phyloP scores from a whole-genome alignment of 2,329 filamentous ascomycete genomes.

The Conoideocrella luteorostrata region DNA sequence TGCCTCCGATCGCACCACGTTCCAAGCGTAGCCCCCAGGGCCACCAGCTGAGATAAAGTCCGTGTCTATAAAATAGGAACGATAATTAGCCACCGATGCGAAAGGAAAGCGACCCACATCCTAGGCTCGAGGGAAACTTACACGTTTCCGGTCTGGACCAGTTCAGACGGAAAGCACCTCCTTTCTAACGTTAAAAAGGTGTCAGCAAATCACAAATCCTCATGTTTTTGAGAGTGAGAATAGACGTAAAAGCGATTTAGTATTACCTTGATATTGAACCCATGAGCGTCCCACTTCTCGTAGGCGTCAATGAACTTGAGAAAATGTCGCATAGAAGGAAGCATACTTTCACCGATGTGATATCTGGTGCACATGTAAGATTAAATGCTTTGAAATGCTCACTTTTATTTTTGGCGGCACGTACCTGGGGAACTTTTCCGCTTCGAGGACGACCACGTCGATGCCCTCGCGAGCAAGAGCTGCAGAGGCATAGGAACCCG shows the following conservation, averaged over 20 bases:
- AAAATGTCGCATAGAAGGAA: constrained; percentile 34
- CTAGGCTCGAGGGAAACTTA: constrained; percentile 15
- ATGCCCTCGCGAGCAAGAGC: constrained; percentile 12
- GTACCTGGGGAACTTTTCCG: constrained; percentile 12
- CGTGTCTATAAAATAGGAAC: constrained; percentile 29
- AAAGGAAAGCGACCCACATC: not conserved
- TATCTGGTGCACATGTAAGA: too few species aligned
- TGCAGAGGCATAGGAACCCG: constrained; percentile 13
- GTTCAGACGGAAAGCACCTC: constrained; percentile 34
- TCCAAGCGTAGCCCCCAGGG: constrained; percentile 34
- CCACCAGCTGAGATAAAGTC: constrained; percentile 36
- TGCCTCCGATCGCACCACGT: constrained; percentile 38
- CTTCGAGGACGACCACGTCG: constrained; percentile 13
- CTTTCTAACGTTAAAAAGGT: constrained; percentile 13
- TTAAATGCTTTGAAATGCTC: too few species aligned
- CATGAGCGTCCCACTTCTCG: constrained; percentile 29
- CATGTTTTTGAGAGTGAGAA: too few species aligned
- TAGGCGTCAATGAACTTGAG: constrained; percentile 38
- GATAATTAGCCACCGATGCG: too few species aligned
- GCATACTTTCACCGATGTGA: constrained; percentile 32
- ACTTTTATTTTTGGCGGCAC: too few species aligned
- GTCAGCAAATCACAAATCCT: too few species aligned
- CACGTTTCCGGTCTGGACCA: constrained; percentile 24
- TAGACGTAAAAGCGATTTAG: too few species aligned
- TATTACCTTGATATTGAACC: constrained; percentile 35